These are phyloP conservation scores for Trichoderma aggressivum DNA, from an alignment of 2,329 filamentous ascomycete genomes.

Conservation along the genomic window DNA sequence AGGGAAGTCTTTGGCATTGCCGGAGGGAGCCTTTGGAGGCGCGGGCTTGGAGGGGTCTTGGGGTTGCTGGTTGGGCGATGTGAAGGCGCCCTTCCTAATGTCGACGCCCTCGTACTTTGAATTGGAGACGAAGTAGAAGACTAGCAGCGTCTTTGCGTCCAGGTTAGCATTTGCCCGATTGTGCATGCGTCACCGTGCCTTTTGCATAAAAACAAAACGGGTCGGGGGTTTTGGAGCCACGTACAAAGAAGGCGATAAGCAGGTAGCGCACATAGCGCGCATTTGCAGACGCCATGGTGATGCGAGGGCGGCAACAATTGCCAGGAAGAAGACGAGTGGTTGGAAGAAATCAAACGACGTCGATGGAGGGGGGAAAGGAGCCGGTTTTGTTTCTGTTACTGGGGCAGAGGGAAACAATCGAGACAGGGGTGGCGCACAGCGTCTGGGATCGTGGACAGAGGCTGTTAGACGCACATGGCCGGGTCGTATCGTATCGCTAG, in stretches of 20 bases:
- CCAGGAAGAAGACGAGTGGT: not conserved
- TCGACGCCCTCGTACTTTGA: conserved; percentile 45
- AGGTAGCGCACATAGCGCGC: conserved; percentile 75
- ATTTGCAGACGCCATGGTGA: conserved; percentile 63
- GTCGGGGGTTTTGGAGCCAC: conserved; percentile 32
- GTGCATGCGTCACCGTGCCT: not conserved
- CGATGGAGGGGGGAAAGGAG: not conserved
- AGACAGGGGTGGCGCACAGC: not conserved
- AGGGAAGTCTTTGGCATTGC: conserved; percentile 37
- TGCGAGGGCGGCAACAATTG: conserved; percentile 25
- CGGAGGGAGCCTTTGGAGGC: conserved; percentile 25
- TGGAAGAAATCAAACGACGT: not conserved
- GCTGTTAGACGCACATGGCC: conserved; percentile 15
- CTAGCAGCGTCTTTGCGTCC: conserved; percentile 53
- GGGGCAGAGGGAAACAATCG: not conserved
- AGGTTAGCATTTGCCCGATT: conserved; percentile 20
- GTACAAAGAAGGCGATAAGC: conserved; percentile 79
- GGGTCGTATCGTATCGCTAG: not conserved
- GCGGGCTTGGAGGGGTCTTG: conserved; percentile 20
- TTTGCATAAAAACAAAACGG: not conserved
- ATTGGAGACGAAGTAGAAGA: conserved; percentile 79
- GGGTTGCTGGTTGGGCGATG: not conserved
- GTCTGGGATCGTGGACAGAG: conserved; percentile 8
- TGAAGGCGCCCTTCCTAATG: conserved; percentile 4
- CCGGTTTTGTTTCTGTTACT: not conserved